These are phyloP conservation scores for Aspergillus fijiensis DNA, from an alignment of 2,329 filamentous ascomycete species.

Conservation along the genomic window DNA sequence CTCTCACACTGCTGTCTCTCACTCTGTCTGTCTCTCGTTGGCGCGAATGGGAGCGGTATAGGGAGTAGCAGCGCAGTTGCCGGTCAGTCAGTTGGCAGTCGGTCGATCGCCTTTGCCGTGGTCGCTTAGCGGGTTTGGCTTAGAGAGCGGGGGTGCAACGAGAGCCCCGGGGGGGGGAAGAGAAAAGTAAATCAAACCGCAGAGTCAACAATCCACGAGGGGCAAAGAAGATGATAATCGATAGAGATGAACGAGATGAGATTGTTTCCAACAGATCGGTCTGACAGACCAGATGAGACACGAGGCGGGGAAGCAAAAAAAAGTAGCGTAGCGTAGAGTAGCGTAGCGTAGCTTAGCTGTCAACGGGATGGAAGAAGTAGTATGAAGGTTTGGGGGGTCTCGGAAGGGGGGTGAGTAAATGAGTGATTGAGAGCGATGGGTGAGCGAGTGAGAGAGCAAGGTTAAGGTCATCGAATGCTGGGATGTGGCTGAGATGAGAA, in stretches of 20 bases:
- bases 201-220: conserved; percentile 6
- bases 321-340: neutral
- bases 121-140: conserved; percentile 41
- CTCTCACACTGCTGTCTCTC: conserved; percentile 11
- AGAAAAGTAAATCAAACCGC: conserved; percentile 3
- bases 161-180: conserved; percentile 21
- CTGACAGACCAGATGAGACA: neutral
- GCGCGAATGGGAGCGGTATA: conserved; percentile 22
- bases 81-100: conserved; percentile 28
- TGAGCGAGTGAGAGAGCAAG: neutral
- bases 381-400: conserved; percentile 1
- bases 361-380: neutral
- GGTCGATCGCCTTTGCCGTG: conserved; percentile 35
- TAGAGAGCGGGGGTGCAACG: conserved; percentile 33
- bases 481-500: conserved; percentile 16
- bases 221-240: neutral
- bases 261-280: neutral
- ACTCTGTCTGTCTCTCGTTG: conserved; percentile 15
- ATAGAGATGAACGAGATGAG: conserved; percentile 1
- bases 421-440: conserved; percentile 2
- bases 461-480: conserved; percentile 3
- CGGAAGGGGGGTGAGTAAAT: neutral
- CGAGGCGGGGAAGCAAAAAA: neutral
- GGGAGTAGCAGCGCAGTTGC: conserved; percentile 21
- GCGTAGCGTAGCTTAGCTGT: neutral